Evolutionary conservation across 805 yeast genomes (phyloP), one percentile per base, ranked within the genome.

Genomic region (Kodamaea restingae): DNA sequence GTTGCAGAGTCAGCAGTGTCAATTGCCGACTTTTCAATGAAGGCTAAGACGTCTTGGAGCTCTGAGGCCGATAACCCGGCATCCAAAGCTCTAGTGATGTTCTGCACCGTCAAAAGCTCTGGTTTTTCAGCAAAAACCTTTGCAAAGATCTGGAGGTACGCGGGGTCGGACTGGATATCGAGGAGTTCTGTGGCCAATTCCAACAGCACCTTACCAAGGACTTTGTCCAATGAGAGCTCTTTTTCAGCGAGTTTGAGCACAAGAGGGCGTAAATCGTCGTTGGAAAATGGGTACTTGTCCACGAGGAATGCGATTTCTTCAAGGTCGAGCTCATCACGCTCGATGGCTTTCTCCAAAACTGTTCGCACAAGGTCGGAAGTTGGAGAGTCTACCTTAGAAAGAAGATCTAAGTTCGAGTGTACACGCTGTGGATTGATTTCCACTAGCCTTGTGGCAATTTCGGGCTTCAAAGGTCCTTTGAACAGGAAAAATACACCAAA

Each of bases 361-460:
- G 32, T 12, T n/a, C 15, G 20, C 4, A 30, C 12, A 9, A 30
- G 21, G 12, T 30, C 32, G 11, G 20, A 7, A 4, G 32, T 6
- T 7, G 32, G 32, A 4, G 7, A 6, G 4, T 7, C 21, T 3
- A 30, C 32, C 10, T 12, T 7, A 15, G 32, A 7, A 18, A 30
- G 32, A 8, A 30, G 32, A 10, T 76, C 79, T 69, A 73, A 66
- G 12, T 78, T 67, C n/a, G 65, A 55, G 36, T 59, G 58, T 1
- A 71, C 80, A 40, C 83, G 58, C 9, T 81, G 81, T 2, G 81
- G 80, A 45, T 78, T 78, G 29, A 60, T 44, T 22, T 52, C 51
- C 4, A 75, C 58, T 18, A 75, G 55, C 7, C 48, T 35, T 14
- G 32, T 30, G n/a, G 41, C 25, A 14, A 47, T 15, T 18, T 42